These are phyloP conservation scores for Lanmaoa rubissima DNA, from an alignment of 768 basidiomycete species.

Conservation along the genomic window DNA sequence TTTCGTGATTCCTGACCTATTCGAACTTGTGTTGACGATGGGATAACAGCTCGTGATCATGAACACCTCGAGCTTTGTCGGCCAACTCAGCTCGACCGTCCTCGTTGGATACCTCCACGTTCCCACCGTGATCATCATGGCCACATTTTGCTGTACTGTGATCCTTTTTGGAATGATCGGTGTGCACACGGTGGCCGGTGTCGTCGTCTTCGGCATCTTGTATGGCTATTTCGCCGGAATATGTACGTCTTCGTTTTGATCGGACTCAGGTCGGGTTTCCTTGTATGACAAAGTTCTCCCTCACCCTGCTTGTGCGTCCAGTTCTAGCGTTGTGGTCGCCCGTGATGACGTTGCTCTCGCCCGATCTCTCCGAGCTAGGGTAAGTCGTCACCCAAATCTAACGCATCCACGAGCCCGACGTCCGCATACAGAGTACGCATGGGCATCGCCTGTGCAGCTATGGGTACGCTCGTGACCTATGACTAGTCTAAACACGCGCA, in stretches of 20 bases:
- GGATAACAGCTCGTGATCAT: slow-evolving; percentile 49
- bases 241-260: slow-evolving; percentile 28
- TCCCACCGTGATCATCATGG: slow-evolving; percentile 35
- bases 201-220: slow-evolving; percentile 42
- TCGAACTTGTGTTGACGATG: background rate
- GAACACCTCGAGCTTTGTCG: slow-evolving; percentile 52
- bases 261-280: background rate
- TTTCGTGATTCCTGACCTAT: background rate
- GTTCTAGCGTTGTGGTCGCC: slow-evolving; percentile 44
- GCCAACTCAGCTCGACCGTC: slow-evolving; percentile 50
- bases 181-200: slow-evolving; percentile 37
- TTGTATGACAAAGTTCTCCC: background rate
- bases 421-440: slow-evolving; percentile 36
- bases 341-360: slow-evolving; percentile 43
- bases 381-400: slow-evolving; percentile 12
- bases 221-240: slow-evolving; percentile 56
- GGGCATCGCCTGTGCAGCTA: slow-evolving; percentile 48
- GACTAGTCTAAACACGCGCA: background rate
- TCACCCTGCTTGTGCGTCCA: slow-evolving; percentile 9
- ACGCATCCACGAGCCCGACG: background rate
- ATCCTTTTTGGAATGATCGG: slow-evolving; percentile 50
- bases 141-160: slow-evolving; percentile 38
- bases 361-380: slow-evolving; percentile 52
- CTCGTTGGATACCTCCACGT: slow-evolving; percentile 44
- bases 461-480: slow-evolving; percentile 31